phyloP scores from a whole-genome alignment of 345 rosid species.

The Orychophragmus violaceus region DNA sequence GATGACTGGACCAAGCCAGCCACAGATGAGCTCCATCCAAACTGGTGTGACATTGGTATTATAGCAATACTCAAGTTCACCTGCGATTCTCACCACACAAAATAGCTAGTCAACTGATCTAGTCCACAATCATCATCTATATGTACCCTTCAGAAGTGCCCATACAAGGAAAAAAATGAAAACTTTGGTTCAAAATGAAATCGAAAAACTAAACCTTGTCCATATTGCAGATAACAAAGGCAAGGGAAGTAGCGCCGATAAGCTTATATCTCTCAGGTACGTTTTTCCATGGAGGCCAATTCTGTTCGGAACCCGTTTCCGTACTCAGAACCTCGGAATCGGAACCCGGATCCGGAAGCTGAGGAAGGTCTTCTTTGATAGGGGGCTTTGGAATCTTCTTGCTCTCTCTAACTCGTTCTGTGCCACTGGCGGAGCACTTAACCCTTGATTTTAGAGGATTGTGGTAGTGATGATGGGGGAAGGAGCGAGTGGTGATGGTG shows the following conservation, averaged over 20 bases:
- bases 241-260: conserved; percentile 79
- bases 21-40: conserved; percentile 79
- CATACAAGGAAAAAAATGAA: too few species aligned
- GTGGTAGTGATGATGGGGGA: background rate
- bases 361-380: conserved; percentile 25
- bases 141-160: too few species aligned
- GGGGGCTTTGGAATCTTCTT: conserved; percentile 33
- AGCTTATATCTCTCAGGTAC: conserved; percentile 75
- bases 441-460: conserved; percentile 38
- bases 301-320: conserved; percentile 47
- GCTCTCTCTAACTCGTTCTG: conserved; percentile 43
- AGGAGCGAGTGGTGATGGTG: conserved; percentile 15
- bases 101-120: background rate
- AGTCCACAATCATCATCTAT: background rate
- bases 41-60: conserved; percentile 94
- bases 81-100: conserved; percentile 33
- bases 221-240: conserved; percentile 93
- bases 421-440: conserved; percentile 50
- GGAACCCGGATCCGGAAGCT: conserved; percentile 21
- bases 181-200: background rate
- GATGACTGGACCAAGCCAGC: conserved; percentile 94
- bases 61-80: conserved; percentile 94
- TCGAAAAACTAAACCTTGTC: conserved; percentile 50
- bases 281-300: conserved; percentile 80
- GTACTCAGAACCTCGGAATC: conserved; percentile 19